Base-by-base conservation (phyloP, 805 yeast genomes). In the Candida loeiensis region DNA sequence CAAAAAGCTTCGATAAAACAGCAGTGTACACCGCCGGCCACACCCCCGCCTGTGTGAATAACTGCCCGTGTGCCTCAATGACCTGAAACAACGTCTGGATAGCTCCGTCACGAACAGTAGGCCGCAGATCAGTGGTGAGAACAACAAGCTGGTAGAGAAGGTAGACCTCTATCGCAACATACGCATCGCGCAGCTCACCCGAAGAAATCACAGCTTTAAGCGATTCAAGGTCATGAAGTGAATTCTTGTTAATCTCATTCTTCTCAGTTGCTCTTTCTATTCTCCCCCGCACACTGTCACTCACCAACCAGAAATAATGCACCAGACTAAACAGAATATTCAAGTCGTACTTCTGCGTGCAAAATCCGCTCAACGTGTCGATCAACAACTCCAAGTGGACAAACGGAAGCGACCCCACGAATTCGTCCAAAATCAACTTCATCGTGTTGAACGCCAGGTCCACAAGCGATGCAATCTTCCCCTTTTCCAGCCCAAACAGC, bases 301-400 rank as follows among this genome's bases (percentile, higher is more conserved):
- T 85, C 3, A 93, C 78, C 12, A 85, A 59, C 98, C 98, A 91
- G 54, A 89, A 90, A 49, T 89, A 85, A 49, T 96, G 86, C 6
- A 89, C 85, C 0, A 96, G 82, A 36, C 95, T 86, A 56, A 91
- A 89, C 0, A 97, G 86, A 15, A 88, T 85, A 57, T 91, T 91
- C 48, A 91, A 59, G 48, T 91, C 96, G 46, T 67, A 69, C 1
- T 59, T 63, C 53, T 93, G 98, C 2, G 72, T 62, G 24, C 87
- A 81, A 59, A 87, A 91, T 45, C 79, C 75, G 50, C 73, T 76
- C 26, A 91, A 65, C 1, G 90, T 79, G 46, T 86, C 88, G 43
- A 89, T 78, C 29, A 90, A 73, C 2, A 72, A 68, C 43, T 73
- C 75, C 26, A 86, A 68, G 40, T 82, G 82, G n/a, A 67, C 63